Evolutionary conservation across 495 filamentous ascomycete genomes (phyloP).

Genomic region (Choiromyces venosus): DNA sequence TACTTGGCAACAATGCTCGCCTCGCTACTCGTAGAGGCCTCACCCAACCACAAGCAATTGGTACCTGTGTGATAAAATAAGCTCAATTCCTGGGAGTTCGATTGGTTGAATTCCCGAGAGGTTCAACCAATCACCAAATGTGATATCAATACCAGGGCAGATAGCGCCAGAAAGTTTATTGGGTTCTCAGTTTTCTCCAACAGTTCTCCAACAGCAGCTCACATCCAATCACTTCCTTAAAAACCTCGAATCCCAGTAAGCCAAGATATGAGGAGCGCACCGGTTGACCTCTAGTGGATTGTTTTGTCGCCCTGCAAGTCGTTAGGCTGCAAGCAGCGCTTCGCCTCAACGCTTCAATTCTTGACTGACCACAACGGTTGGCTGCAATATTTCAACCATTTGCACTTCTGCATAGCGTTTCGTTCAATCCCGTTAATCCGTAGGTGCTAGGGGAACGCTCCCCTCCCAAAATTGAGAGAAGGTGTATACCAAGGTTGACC

Average conservation of each 20-base stretch:
- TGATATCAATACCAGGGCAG: not conserved
- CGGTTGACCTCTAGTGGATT: not conserved
- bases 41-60: not conserved
- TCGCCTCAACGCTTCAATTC: not conserved
- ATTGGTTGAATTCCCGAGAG: not conserved
- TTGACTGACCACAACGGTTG: not conserved
- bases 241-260: not conserved
- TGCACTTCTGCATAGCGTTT: not conserved
- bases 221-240: not conserved
- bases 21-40: not conserved
- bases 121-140: not conserved
- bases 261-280: not conserved
- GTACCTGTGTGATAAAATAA: constrained; percentile 2
- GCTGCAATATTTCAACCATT: not conserved
- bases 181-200: not conserved
- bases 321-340: not conserved
- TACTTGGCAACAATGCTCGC: not conserved
- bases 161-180: not conserved
- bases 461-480: not conserved
- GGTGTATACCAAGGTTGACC: not conserved
- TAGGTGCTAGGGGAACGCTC: not conserved
- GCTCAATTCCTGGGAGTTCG: not conserved
- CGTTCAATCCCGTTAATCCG: not conserved
- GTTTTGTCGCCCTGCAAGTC: not conserved
- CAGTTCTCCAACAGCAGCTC: not conserved